phyloP scores from a whole-genome alignment of 2,329 filamentous ascomycete genomes.

The Hortaea sp. region DNA sequence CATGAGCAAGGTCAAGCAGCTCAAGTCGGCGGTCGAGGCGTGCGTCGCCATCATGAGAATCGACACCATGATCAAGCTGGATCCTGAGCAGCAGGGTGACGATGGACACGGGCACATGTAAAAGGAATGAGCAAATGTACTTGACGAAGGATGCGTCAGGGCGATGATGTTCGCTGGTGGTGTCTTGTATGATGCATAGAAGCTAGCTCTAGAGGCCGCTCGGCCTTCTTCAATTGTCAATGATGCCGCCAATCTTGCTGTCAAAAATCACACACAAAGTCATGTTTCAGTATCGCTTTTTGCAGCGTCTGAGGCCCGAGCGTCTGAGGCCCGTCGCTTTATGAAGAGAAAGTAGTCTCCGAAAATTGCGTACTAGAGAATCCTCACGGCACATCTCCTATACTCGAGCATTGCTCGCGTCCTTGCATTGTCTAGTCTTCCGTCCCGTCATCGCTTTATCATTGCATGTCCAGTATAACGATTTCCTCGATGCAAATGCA shows the following conservation, averaged over 20 bases:
- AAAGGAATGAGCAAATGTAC: neutral
- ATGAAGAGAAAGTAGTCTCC: too few species aligned
- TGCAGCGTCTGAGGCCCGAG: too few species aligned
- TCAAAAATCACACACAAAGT: neutral
- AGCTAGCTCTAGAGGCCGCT: neutral
- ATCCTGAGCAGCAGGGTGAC: slow-evolving; percentile 73
- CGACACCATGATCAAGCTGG: slow-evolving; percentile 95
- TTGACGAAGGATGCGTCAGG: neutral
- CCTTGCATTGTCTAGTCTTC: too few species aligned
- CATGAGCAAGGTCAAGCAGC: slow-evolving; percentile 95
- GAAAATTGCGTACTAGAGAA: too few species aligned
- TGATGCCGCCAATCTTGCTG: neutral
- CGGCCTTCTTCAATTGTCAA: neutral
- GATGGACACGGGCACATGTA: slow-evolving; percentile 35
- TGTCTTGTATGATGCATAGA: neutral
- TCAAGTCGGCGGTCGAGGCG: slow-evolving; percentile 97
- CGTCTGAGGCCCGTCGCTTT: too few species aligned
- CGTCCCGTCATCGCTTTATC: too few species aligned
- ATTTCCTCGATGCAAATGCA: too few species aligned
- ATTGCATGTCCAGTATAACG: too few species aligned
- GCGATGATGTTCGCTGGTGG: neutral
- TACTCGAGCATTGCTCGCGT: too few species aligned
- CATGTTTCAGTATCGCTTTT: too few species aligned
- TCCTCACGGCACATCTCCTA: too few species aligned
- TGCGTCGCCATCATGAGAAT: slow-evolving; percentile 99